Evolutionary conservation across 306 rosid genomes (phyloP).

Genomic region (Trifolium subterraneum): DNA sequence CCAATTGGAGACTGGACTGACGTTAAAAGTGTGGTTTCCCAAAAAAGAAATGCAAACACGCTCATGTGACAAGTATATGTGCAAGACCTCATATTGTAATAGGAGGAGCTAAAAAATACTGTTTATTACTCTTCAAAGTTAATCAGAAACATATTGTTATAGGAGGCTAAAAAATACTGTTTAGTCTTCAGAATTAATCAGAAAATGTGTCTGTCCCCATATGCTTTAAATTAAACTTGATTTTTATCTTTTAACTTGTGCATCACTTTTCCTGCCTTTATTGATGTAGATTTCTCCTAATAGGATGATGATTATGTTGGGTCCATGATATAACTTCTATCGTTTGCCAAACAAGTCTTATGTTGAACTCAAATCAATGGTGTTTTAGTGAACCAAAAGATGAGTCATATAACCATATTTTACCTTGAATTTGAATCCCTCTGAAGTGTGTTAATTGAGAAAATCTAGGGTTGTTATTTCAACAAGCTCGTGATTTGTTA

Average conservation of each 20-base stretch:
- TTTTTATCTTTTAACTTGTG: not conserved
- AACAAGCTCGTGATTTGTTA: not conserved
- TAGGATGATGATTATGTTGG: not conserved
- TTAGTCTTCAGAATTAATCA: not conserved
- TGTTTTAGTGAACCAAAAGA: not conserved
- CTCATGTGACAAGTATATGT: not conserved
- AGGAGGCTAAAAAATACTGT: no score
- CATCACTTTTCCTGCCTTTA: slow-evolving; percentile 7
- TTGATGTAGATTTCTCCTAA: not conserved
- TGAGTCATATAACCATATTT: not conserved
- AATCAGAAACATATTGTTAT: no score
- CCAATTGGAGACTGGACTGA: not conserved
- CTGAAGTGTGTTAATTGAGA: not conserved
- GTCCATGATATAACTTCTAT: slow-evolving; percentile 5
- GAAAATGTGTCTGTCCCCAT: not conserved
- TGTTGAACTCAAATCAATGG: not conserved
- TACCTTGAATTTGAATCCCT: not conserved
- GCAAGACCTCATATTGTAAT: not conserved
- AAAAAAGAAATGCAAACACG: not conserved
- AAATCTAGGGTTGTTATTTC: not conserved
- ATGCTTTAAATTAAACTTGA: not conserved
- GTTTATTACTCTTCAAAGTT: not conserved
- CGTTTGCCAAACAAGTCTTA: not conserved
- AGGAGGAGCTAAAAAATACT: no score
- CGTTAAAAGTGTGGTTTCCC: slow-evolving; percentile 4